Base-by-base conservation (phyloP, 306 rosid genomes). In the Echinosophora koreensis region DNA sequence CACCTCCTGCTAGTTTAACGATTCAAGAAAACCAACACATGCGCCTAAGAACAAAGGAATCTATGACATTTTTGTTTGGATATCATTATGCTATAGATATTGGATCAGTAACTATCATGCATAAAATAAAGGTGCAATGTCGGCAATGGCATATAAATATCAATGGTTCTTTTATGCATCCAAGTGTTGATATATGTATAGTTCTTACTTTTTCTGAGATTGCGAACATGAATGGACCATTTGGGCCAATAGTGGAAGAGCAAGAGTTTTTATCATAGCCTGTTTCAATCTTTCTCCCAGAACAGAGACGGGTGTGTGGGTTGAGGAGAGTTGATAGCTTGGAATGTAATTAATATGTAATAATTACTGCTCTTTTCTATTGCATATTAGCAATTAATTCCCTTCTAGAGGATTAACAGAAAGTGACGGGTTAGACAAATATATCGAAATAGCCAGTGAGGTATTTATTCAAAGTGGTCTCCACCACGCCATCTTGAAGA, bases 381-480 rank as follows among this genome's bases (percentile, higher is more conserved):
- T 62, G 10, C 13, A 66, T 39, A 71, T 37, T 44, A 12, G 22
- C 22, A 22, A 22, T 6, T 47, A 59, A 34, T 55, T 69, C 16
- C 54, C 64, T 81, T 69, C 81, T 63, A 57, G 81, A 78, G 76
- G 37, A 8, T 69, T 81, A 55, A 55, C 42, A 73, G 79, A 81
- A 81, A 81, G 83, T 57, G 81, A 81, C 68, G 13, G 77, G 39
- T 72, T 73, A 6, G 71, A 61, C 56, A 60, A 22, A 71, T 80
- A 77, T 42, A 66, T 71, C 37, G 73, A 52, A 52, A 28, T 39
- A 49, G 58, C 52, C 10, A 69, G 5, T 37, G 51, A 68, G 9
- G 64, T 56, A 77, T 77, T 61, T 73, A 74, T 72, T 81, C 83
- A 76, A 56, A 47, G 77, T 77, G 88, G 81, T 55, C 83, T 82